Conservation (phyloP, 306 rosid species). For the Acacia acuminata region DNA sequence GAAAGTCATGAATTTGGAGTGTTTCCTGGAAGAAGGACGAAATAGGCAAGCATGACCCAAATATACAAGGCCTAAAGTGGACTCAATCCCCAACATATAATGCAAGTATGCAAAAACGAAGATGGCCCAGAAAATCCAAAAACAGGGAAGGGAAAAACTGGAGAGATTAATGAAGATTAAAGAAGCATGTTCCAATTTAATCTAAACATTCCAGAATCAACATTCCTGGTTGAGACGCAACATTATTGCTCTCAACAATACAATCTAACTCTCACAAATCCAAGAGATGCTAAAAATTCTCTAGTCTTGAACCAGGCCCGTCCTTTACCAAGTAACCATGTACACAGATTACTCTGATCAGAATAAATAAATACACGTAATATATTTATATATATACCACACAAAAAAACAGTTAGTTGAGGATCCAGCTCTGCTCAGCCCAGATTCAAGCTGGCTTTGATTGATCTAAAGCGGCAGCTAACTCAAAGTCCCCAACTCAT, state of each 20-base stretch:
- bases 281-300: conserved; percentile 17
- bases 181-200: background rate
- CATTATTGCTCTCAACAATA: conserved; percentile 20
- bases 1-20: background rate
- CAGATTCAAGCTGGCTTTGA: conserved; percentile 34
- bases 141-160: no score
- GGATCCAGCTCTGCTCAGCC: conserved; percentile 57
- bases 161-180: background rate
- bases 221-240: conserved; percentile 20
- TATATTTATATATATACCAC: conserved; percentile 32
- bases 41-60: background rate
- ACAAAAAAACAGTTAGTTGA: conserved; percentile 6
- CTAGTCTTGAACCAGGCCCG: conserved; percentile 32
- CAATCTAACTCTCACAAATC: conserved; percentile 38
- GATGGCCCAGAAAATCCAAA: no score
- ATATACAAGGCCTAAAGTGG: background rate
- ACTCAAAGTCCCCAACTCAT: conserved; percentile 35
- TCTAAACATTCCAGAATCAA: conserved; percentile 23
- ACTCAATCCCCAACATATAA: background rate
- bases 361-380: conserved; percentile 38
- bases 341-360: conserved; percentile 34
- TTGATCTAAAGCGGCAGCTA: conserved; percentile 61
- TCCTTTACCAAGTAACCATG: conserved; percentile 32
- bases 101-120: no score
- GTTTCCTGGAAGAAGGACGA: background rate